Evolutionary conservation across 2,329 filamentous ascomycete genomes (phyloP), one percentile per base, ranked within the genome.

Genomic region (Phialocephala subalpina): DNA sequence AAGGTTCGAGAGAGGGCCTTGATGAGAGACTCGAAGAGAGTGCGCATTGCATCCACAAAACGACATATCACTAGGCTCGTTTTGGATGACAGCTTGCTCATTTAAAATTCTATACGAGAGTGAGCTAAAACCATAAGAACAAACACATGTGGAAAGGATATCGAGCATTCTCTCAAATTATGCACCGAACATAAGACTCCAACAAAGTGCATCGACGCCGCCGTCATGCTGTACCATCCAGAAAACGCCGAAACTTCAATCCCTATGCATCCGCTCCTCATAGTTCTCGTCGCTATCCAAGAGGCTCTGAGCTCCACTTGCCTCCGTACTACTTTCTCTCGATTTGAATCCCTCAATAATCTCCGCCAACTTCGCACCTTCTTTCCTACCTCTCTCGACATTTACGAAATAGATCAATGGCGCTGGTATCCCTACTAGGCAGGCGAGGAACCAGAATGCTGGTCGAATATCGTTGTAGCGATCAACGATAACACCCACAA

Each of bases 401-500:
- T 97, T 85, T 40, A 99, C 92, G 62, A 93, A 86, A 76, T 90
- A 91, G 79, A 98, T 92, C 59, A 98, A 81, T 1, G 94, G 93
- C 18, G 94, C 89, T 0, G 96, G 94, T 1, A 97, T 78, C 6
- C 91, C 90, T 7, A 99, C 92, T n/a, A 99, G 81, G 5, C 89
- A 83, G 0, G 93, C 93, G 47, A 99, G 82, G 77, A 99, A 99
- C 84, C 92, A 94, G 78, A 99, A 99, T 0, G 95, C 94, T 7
- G 92, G 92, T 58, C 92, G 85, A 65, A 96, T 95, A 72, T 92
- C 90, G 5, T 92, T 92, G 33, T 90, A 91, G 59, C 83, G 87
- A 78, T 98, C 94, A 14, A 96, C 97, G 70, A 99, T 97, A 14
- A 90, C 88, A 1, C 94, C 96, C 0, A 99, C 96, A 76, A 99